Evolutionary conservation across 306 rosid genomes (phyloP).

Genomic region (Rosa persica): DNA sequence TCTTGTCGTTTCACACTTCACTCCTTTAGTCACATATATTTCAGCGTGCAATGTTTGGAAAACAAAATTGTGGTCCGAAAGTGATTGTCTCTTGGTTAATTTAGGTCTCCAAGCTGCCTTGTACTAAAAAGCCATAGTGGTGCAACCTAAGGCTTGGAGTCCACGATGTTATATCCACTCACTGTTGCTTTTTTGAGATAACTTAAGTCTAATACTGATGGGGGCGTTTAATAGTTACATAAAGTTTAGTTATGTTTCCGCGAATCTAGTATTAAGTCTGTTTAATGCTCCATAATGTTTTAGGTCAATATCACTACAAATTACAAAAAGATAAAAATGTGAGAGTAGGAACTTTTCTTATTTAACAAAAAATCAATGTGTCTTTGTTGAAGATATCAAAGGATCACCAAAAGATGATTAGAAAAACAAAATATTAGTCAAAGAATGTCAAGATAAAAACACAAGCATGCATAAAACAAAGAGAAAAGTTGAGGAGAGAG

Average conservation of each 20-base stretch:
- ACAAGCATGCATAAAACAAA: not conserved
- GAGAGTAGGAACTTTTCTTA: too few relatives aligned
- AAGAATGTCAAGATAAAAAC: not conserved
- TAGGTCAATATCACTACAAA: too few relatives aligned
- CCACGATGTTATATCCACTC: too few relatives aligned
- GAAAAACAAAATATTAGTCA: not conserved
- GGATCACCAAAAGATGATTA: not conserved
- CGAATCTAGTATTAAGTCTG: not conserved
- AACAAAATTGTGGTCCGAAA: not conserved
- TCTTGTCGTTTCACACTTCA: too few relatives aligned
- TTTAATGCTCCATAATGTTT: too few relatives aligned
- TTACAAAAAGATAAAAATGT: too few relatives aligned
- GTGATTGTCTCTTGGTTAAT: not conserved
- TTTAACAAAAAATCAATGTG: not conserved
- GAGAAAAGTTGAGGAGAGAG: slow-evolving; percentile 9
- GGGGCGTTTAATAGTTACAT: fast-evolving
- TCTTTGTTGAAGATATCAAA: not conserved
- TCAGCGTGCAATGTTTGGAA: too few relatives aligned
- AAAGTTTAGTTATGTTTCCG: fast-evolving
- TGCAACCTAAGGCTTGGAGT: too few relatives aligned
- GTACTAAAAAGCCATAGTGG: too few relatives aligned
- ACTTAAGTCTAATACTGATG: not conserved
- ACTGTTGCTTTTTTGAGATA: not conserved
- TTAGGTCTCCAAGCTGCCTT: not conserved
- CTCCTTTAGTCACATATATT: too few relatives aligned